phyloP scores from a whole-genome alignment of 164 flowering plant species.

The Berberis vulgaris region DNA sequence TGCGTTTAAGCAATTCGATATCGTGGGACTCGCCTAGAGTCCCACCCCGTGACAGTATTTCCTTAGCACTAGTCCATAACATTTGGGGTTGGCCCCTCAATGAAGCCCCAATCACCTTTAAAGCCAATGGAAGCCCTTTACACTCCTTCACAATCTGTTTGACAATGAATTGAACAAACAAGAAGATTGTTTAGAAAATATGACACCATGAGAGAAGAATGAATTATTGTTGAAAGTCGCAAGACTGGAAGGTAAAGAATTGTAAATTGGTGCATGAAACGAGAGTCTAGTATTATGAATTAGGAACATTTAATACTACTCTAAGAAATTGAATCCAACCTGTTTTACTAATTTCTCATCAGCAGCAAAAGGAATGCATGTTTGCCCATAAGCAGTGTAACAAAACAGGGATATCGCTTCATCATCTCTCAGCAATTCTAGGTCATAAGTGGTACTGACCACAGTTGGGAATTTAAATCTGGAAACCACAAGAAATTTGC shows the following conservation, averaged over 20 bases:
- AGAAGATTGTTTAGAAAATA: too few species aligned
- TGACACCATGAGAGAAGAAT: too few species aligned
- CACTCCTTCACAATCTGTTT: conserved; percentile 63
- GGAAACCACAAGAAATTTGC: conserved; percentile 60
- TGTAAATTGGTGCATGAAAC: too few species aligned
- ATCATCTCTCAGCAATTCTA: conserved; percentile 47
- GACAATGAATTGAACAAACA: not conserved
- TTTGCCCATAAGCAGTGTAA: conserved; percentile 48
- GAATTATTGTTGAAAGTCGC: too few species aligned
- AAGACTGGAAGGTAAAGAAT: too few species aligned
- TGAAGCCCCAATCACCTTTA: conserved; percentile 84
- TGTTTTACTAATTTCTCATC: conserved; percentile 45
- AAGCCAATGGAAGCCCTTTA: conserved; percentile 71
- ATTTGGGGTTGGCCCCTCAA: conserved; percentile 41
- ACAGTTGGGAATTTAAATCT: conserved; percentile 26
- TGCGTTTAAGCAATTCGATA: conserved; percentile 42
- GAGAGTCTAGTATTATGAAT: too few species aligned
- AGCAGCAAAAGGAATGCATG: conserved; percentile 33
- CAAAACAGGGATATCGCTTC: conserved; percentile 63
- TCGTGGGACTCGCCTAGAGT: conserved; percentile 56
- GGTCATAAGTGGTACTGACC: conserved; percentile 23
- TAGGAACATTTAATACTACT: too few species aligned
- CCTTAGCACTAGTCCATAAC: conserved; percentile 59
- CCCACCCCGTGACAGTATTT: conserved; percentile 44
- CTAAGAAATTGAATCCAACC: conserved; percentile 24